These are phyloP conservation scores for Solanum chacoense DNA, from an alignment of 305 asterid genomes.

Conservation along the genomic window DNA sequence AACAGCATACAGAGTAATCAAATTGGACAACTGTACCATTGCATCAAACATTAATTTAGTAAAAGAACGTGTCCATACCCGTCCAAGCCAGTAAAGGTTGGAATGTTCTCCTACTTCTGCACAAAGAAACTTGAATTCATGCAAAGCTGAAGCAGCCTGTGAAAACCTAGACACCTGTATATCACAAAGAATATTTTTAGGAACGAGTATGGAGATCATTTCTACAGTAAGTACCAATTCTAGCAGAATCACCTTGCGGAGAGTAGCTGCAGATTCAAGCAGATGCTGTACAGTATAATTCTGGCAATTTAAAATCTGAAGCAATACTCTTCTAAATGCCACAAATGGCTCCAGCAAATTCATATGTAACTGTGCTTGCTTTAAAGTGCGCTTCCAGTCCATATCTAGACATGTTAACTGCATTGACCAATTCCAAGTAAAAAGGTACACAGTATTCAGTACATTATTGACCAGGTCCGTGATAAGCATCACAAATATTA, in stretches of 20 bases:
- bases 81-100: constrained; percentile 80
- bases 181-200: constrained; percentile 10
- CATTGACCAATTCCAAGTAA: constrained; percentile 15
- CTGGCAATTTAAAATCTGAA: constrained; percentile 50
- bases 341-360: constrained; percentile 88
- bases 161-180: constrained; percentile 76
- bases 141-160: constrained; percentile 90
- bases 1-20: background rate
- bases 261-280: constrained; percentile 77
- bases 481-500: background rate
- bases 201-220: constrained; percentile 6
- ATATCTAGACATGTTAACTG: constrained; percentile 60
- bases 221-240: constrained; percentile 7
- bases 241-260: constrained; percentile 64
- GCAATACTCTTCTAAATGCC: constrained; percentile 84
- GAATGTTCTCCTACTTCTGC: constrained; percentile 54
- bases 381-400: constrained; percentile 64
- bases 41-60: background rate
- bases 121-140: constrained; percentile 73
- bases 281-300: constrained; percentile 65
- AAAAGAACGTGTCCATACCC: constrained; percentile 37
- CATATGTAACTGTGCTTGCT: constrained; percentile 83
- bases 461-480: background rate
- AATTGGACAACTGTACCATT: background rate
- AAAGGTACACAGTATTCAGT: background rate